A percentile compares a stretch with the other conserved stretches of the same genome.
These are phyloP conservation scores for Monilinia fructigena DNA, from an alignment of 2,329 filamentous ascomycete species.

Conservation along the genomic window DNA sequence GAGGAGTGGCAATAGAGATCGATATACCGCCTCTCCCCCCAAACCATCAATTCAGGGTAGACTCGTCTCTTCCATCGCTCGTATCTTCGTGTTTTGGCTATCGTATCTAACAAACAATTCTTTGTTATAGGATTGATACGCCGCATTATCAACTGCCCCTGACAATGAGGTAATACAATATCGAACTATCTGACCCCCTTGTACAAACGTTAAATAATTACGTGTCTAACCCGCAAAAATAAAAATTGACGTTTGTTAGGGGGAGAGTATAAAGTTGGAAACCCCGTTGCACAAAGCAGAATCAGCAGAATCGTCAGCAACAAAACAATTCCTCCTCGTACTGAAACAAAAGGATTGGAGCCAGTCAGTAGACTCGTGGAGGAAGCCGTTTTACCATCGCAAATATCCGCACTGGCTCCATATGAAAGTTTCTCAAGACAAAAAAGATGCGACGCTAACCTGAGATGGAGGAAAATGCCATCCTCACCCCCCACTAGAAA, in stretches of 20 bases:
- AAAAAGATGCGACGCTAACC: conserved; percentile 11
- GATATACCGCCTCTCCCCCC: not conserved
- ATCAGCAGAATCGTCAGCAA: not conserved
- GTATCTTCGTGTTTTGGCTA: conserved; percentile 1
- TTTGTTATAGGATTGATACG: not conserved
- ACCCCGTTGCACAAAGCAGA: conserved; percentile 2
- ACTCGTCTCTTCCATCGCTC: conserved; percentile 11
- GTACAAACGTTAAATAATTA: no score
- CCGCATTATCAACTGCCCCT: conserved; percentile 12
- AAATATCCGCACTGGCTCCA: conserved; percentile 14
- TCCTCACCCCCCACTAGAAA: conserved; percentile 14
- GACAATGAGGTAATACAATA: conserved; percentile 13
- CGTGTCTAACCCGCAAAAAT: no score
- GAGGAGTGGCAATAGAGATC: conserved; percentile 14
- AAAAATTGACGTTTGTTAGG: no score
- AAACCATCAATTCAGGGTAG: not conserved
- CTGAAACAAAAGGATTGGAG: conserved; percentile 18
- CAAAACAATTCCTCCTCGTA: not conserved
- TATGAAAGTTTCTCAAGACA: conserved; percentile 13
- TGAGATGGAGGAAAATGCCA: not conserved
- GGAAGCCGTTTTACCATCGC: conserved; percentile 9
- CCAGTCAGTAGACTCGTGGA: conserved; percentile 4
- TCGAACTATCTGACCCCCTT: no score
- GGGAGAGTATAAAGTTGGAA: not conserved
- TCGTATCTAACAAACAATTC: not conserved